Conservation (phyloP, 495 filamentous ascomycete genomes). For the Filosporella fistucella region DNA sequence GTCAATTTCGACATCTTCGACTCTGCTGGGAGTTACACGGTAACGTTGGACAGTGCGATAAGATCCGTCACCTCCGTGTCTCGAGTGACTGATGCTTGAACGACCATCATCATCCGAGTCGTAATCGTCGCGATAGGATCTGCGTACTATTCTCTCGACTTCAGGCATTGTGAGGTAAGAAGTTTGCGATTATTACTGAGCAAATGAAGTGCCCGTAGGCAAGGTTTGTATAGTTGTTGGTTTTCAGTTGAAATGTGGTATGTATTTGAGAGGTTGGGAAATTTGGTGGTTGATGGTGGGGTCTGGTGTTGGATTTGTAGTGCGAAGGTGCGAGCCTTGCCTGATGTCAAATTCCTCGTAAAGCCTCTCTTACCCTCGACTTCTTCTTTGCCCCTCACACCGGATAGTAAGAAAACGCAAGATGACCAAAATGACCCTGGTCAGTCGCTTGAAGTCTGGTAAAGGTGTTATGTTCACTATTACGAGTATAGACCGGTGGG, state of each 20-base stretch:
- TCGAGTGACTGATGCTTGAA: slow-evolving; percentile 13
- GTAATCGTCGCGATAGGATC: slow-evolving; percentile 31
- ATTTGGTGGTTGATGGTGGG: slow-evolving; percentile 3
- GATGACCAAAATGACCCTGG: not conserved
- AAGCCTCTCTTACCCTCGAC: not conserved
- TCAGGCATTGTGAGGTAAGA: slow-evolving; percentile 13
- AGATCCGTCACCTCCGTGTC: slow-evolving; percentile 4
- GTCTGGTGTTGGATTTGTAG: slow-evolving; percentile 4
- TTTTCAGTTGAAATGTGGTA: not conserved
- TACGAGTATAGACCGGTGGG: not conserved
- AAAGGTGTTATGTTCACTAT: not conserved
- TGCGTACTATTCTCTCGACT: slow-evolving; percentile 8
- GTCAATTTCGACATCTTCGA: slow-evolving; percentile 46
- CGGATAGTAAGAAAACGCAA: not conserved
- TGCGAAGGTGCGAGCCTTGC: not conserved
- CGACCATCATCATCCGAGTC: slow-evolving; percentile 43
- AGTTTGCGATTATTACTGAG: not conserved
- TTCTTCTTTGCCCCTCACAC: not conserved
- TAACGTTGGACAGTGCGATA: slow-evolving; percentile 50
- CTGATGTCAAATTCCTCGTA: not conserved
- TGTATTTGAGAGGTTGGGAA: not conserved
- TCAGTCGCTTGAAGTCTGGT: not conserved
- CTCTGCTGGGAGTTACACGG: slow-evolving; percentile 39
- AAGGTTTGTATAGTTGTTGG: too few relatives aligned
- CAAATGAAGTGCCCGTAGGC: not conserved